These are phyloP conservation scores for Aspergillus sp. DNA, from an alignment of 2,329 filamentous ascomycete species.

Conservation along the genomic window DNA sequence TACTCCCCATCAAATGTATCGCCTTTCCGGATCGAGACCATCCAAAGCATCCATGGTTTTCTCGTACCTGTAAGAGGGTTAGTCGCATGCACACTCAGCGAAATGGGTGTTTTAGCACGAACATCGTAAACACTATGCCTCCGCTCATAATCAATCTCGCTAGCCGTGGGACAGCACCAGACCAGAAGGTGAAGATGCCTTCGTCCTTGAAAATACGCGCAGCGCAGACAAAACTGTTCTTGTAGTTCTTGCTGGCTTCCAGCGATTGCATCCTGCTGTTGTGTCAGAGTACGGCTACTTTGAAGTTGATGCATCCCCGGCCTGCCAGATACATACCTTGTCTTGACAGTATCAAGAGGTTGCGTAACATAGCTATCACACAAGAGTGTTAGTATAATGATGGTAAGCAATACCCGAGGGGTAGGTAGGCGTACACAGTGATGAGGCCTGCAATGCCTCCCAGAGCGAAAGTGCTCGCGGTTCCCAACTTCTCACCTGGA, in stretches of 20 bases:
- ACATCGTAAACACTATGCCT: constrained; percentile 96
- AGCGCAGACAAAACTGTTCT: constrained; percentile 83
- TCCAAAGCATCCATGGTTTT: constrained; percentile 91
- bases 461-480: constrained; percentile 83
- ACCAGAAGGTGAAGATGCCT: constrained; percentile 89
- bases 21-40: constrained; percentile 75
- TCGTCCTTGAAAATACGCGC: constrained; percentile 83
- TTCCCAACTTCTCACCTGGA: constrained; percentile 91
- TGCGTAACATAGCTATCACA: constrained; percentile 56
- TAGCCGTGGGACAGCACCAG: constrained; percentile 82
- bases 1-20: constrained; percentile 64
- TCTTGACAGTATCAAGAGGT: constrained; percentile 91
- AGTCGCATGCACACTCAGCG: constrained; percentile 7
- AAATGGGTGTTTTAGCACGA: constrained; percentile 32
- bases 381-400: constrained; percentile 13
- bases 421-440: constrained; percentile 64
- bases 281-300: constrained; percentile 13
- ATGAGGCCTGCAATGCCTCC: constrained; percentile 86
- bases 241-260: constrained; percentile 77
- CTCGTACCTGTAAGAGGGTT: constrained; percentile 64
- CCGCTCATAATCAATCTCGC: constrained; percentile 85
- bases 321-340: constrained; percentile 49
- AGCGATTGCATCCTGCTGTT: constrained; percentile 83
- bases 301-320: too few species aligned
- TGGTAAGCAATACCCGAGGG: neutral